Evolutionary conservation across 495 filamentous ascomycete genomes (phyloP).

Genomic region (Polyplosphaeria fusca): DNA sequence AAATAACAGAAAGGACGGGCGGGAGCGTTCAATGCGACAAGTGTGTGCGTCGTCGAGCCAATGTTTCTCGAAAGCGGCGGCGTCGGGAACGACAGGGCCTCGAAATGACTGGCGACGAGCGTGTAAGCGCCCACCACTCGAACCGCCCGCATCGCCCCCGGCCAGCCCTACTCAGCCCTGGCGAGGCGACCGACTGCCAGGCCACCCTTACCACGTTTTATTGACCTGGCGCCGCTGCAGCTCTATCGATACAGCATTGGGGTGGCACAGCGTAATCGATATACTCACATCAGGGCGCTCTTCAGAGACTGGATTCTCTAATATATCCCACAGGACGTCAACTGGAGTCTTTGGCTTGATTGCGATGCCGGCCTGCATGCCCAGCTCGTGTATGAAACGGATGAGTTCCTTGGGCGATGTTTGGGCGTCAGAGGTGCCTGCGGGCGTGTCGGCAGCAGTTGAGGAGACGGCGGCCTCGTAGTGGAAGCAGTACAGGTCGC

Average conservation of each 20-base stretch:
- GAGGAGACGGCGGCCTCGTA: conserved; percentile 91
- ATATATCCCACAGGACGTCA: conserved; percentile 84
- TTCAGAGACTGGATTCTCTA: conserved; percentile 64
- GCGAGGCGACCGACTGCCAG: neutral
- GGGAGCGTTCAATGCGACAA: neutral
- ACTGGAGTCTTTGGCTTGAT: conserved; percentile 91
- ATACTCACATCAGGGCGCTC: conserved; percentile 85
- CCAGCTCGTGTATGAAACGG: conserved; percentile 79
- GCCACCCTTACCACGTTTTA: conserved; percentile 12
- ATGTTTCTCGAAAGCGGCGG: too few relatives aligned
- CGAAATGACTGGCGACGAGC: neutral
- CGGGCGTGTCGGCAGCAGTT: conserved; percentile 76
- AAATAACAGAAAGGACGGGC: conserved; percentile 2
- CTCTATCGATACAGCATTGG: conserved; percentile 13
- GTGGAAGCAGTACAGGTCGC: conserved; percentile 98
- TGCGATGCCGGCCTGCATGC: conserved; percentile 89
- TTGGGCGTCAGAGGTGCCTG: conserved; percentile 57
- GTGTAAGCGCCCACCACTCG: conserved; percentile 31
- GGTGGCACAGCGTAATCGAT: conserved; percentile 14
- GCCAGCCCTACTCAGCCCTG: conserved; percentile 5
- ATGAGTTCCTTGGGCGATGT: conserved; percentile 85
- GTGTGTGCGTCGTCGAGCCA: too few relatives aligned
- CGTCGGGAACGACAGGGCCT: conserved; percentile 15
- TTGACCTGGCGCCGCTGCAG: conserved; percentile 5
- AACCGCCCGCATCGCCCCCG: conserved; percentile 26